phyloP scores from a whole-genome alignment of 495 filamentous ascomycete genomes.

The Oidiodendron maius region DNA sequence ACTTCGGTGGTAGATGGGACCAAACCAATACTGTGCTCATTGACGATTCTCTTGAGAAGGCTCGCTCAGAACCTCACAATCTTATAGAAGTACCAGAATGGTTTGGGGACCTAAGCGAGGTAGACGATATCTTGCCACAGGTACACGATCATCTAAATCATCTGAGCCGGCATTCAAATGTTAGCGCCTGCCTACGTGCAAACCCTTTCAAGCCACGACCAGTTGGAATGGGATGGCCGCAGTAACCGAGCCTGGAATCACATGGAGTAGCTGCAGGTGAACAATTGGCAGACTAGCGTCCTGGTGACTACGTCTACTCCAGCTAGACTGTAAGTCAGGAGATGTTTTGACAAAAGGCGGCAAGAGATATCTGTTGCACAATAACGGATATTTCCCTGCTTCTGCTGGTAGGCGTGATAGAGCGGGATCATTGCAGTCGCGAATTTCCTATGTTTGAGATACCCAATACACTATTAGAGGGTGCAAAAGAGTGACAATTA shows the following conservation, averaged over 20 bases:
- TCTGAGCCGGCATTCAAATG: constrained; percentile 33
- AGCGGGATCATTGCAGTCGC: neutral
- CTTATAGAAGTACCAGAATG: constrained; percentile 78
- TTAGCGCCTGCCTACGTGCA: constrained; percentile 38
- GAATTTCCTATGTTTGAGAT: constrained; percentile 9
- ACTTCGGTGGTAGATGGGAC: constrained; percentile 47
- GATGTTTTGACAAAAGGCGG: too few relatives aligned
- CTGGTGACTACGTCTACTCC: too few relatives aligned
- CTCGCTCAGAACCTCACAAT: constrained; percentile 75
- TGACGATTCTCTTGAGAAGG: constrained; percentile 79
- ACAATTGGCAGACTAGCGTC: too few relatives aligned
- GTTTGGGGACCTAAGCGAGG: constrained; percentile 32
- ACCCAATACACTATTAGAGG: constrained; percentile 5
- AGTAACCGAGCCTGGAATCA: neutral
- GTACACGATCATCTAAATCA: constrained; percentile 44
- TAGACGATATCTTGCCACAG: constrained; percentile 31
- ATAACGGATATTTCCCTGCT: too few relatives aligned
- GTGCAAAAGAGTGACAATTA: neutral
- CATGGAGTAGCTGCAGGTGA: neutral
- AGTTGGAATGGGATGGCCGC: neutral
- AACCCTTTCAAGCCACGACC: constrained; percentile 11
- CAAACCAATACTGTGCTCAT: constrained; percentile 88
- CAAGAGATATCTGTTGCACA: too few relatives aligned
- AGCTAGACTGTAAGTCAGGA: too few relatives aligned
- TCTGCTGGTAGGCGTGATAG: too few relatives aligned